Evolutionary conservation across 2,329 filamentous ascomycete species (phyloP).

Genomic region (Pestalotiopsis sp.): DNA sequence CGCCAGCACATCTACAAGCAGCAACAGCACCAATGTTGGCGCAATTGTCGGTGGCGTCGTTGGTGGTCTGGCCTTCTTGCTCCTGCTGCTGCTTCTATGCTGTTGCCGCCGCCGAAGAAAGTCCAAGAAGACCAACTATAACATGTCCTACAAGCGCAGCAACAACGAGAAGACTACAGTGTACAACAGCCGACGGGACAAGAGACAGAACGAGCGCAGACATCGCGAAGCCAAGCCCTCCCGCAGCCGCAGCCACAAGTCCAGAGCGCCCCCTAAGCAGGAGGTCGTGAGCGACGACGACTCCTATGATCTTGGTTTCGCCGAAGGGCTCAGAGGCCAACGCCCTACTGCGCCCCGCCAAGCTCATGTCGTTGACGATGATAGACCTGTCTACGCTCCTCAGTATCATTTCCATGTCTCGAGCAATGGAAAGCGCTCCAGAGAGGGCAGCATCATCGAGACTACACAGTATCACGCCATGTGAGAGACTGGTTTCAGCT

Average conservation of each 20-base stretch:
- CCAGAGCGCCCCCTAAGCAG: background rate
- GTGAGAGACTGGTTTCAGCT: background rate
- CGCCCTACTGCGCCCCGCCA: background rate
- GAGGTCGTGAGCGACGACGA: background rate
- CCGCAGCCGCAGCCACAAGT: background rate
- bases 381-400: background rate
- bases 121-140: constrained; percentile 4
- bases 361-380: background rate
- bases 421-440: background rate
- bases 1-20: background rate
- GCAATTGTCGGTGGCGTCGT: background rate
- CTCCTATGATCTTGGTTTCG: background rate
- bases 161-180: constrained; percentile 5
- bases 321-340: background rate
- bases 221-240: background rate
- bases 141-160: background rate
- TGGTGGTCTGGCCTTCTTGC: background rate
- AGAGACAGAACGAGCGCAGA: background rate
- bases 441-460: constrained; percentile 1
- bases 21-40: background rate
- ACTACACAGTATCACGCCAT: background rate
- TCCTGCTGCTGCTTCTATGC: background rate
- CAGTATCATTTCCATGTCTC: constrained; percentile 2
- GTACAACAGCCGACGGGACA: background rate
- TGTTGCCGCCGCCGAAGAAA: constrained; percentile 4